Conservation (phyloP, 768 basidiomycete genomes). For the Hygrophoropsis aurantiaca region DNA sequence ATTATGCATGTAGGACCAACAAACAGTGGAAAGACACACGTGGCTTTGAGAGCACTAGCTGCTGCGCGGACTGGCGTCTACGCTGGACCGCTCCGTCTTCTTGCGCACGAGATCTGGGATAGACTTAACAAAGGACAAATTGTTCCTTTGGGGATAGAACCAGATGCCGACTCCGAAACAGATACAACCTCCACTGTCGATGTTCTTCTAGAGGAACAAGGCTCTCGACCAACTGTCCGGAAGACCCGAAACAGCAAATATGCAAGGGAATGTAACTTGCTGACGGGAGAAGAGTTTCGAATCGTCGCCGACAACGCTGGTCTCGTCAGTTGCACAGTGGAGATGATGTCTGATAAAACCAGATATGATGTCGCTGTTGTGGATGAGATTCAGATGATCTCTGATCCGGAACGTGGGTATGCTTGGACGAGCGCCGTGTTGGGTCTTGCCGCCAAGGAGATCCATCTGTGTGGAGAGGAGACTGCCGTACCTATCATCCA, state of each 20-base stretch:
- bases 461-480: slow-evolving; percentile 96
- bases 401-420: slow-evolving; percentile 71
- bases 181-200: slow-evolving; percentile 36
- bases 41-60: slow-evolving; percentile 86
- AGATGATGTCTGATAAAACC: slow-evolving; percentile 65
- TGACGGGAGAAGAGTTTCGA: slow-evolving; percentile 90
- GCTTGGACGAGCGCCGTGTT: slow-evolving; percentile 85
- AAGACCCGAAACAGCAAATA: slow-evolving; percentile 45
- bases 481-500: slow-evolving; percentile 82
- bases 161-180: slow-evolving; percentile 36
- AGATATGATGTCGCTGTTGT: slow-evolving; percentile 81
- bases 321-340: slow-evolving; percentile 85
- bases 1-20: slow-evolving; percentile 98
- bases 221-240: slow-evolving; percentile 24
- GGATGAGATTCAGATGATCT: slow-evolving; percentile 97
- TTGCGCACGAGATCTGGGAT: slow-evolving; percentile 94
- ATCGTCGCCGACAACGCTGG: slow-evolving; percentile 57
- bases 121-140: slow-evolving; percentile 90
- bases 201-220: slow-evolving; percentile 17
- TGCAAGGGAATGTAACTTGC: slow-evolving; percentile 73
- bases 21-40: slow-evolving; percentile 96
- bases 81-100: slow-evolving; percentile 86
- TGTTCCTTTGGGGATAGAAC: slow-evolving; percentile 63
- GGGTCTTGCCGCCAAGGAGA: slow-evolving; percentile 70
- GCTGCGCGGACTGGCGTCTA: slow-evolving; percentile 75